A percentile compares a stretch with the other conserved stretches of the same genome.
Conservation (phyloP, 2,329 filamentous ascomycete species). For the Exophiala lecanii-corni region DNA sequence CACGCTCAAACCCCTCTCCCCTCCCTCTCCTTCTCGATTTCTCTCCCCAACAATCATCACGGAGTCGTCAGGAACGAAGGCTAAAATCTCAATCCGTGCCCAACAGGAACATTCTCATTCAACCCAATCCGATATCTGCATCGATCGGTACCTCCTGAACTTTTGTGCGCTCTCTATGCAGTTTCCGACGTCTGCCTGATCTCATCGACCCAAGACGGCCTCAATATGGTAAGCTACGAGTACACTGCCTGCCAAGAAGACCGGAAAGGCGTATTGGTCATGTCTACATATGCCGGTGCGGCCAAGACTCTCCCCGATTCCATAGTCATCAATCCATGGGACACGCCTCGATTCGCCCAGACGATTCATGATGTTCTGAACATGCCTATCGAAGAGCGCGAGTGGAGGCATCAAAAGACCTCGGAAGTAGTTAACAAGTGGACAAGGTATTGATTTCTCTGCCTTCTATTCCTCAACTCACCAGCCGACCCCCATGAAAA, state of each 20-base stretch:
- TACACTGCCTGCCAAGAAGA: conserved; percentile 89
- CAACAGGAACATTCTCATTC: conserved; percentile 72
- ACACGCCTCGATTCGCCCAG: conserved; percentile 84
- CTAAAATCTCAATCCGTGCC: too few species aligned
- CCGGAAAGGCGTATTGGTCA: conserved; percentile 82
- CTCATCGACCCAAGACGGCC: conserved; percentile 85
- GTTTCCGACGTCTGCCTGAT: conserved; percentile 84
- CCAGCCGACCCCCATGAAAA: neutral
- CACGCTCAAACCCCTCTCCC: conserved; percentile 1
- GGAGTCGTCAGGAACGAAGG: too few species aligned
- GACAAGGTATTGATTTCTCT: too few species aligned
- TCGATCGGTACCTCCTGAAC: conserved; percentile 86
- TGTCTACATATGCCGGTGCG: conserved; percentile 93
- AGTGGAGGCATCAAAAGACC: conserved; percentile 7
- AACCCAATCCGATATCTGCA: conserved; percentile 96
- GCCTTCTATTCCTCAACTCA: too few species aligned
- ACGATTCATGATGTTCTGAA: conserved; percentile 82
- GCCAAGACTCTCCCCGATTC: conserved; percentile 85
- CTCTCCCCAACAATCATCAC: too few species aligned
- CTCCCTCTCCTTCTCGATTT: conserved; percentile 39
- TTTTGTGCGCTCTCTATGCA: conserved; percentile 87
- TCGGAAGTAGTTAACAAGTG: conserved; percentile 13
- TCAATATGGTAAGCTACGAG: conserved; percentile 96
- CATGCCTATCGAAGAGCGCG: conserved; percentile 48
- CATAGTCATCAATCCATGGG: conserved; percentile 91